Percentiles rank a stretch among this genome's conserved stretches.
These are phyloP conservation scores for Cladosporium cucumerinum DNA, from an alignment of 2,329 filamentous ascomycete genomes.

Conservation along the genomic window DNA sequence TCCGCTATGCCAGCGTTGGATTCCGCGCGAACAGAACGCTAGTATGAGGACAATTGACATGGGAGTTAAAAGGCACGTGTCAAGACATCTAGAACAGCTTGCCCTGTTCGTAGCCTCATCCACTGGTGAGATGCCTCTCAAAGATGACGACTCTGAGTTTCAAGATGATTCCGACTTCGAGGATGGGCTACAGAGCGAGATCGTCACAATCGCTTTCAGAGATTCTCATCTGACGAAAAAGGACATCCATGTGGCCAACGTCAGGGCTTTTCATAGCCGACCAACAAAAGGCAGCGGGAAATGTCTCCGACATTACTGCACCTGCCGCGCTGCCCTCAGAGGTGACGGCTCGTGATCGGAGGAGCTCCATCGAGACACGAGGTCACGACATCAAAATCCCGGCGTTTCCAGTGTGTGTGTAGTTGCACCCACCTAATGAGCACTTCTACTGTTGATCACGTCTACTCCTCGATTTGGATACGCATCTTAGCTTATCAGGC, in stretches of 20 bases:
- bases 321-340: not conserved
- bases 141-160: not conserved
- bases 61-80: not conserved
- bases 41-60: no score
- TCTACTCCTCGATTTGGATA: not conserved
- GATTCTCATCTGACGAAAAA: not conserved
- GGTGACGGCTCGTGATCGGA: not conserved
- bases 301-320: not conserved
- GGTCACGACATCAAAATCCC: not conserved
- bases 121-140: not conserved
- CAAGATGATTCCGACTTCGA: not conserved
- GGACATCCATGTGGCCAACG: not conserved
- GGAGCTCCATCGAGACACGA: not conserved
- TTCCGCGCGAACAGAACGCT: no score
- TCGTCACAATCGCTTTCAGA: not conserved
- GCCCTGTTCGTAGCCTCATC: not conserved
- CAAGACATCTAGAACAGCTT: not conserved
- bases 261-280: not conserved
- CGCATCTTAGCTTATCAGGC: not conserved
- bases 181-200: not conserved
- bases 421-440: not conserved
- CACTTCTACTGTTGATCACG: not conserved
- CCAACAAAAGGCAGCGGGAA: not conserved
- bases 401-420: not conserved
- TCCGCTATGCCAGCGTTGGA: no score